Conservation (phyloP, 2,329 filamentous ascomycete species). For the Sporothrix curviconia region DNA sequence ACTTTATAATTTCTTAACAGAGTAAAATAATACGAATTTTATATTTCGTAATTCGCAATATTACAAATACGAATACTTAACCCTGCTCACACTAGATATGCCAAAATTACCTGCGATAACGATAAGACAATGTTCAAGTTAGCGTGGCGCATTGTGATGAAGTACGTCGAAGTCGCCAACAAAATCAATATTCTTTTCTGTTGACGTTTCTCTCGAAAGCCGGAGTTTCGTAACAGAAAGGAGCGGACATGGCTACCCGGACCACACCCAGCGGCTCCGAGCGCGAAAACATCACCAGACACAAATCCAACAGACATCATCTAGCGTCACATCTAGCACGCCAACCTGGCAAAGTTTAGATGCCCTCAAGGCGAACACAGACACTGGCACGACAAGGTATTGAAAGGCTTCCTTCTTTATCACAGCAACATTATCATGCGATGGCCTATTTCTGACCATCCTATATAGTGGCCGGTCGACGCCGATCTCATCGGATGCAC, state of each 20-base stretch:
- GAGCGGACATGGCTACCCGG: no score
- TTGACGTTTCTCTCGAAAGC: no score
- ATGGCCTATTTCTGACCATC: constrained; percentile 15
- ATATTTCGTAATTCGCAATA: not conserved
- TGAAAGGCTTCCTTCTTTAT: not conserved
- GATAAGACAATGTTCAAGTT: no score
- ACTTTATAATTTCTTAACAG: not conserved
- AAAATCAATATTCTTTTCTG: no score
- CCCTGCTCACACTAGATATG: no score
- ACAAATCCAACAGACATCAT: no score
- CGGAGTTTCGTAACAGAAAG: no score
- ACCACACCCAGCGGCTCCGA: no score
- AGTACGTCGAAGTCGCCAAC: no score
- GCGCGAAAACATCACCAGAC: no score
- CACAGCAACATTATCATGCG: not conserved
- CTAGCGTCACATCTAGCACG: constrained; percentile 24
- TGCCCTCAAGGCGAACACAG: constrained; percentile 11
- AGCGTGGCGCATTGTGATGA: no score
- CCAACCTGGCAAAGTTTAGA: constrained; percentile 27
- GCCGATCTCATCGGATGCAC: constrained; percentile 79
- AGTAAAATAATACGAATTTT: not conserved
- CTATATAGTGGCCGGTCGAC: constrained; percentile 67
- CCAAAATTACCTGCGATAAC: no score
- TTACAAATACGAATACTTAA: not conserved
- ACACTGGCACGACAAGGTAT: not conserved